phyloP scores from a whole-genome alignment of 768 basidiomycete species.

The Lactarius psammicola region DNA sequence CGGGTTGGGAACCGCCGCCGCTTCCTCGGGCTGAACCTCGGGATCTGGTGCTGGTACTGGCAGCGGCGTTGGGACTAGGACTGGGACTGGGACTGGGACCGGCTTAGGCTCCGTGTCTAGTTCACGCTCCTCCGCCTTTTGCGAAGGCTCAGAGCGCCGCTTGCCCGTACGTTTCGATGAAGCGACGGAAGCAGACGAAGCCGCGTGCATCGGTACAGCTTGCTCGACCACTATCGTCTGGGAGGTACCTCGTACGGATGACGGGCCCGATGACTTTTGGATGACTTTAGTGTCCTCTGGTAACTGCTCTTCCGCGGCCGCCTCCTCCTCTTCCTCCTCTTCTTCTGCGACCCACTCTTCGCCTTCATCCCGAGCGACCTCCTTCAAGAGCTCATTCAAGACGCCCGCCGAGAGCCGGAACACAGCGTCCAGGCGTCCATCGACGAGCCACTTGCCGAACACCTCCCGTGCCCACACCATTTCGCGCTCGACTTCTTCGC shows the following conservation, averaged over 20 bases:
- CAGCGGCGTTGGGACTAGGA: background rate
- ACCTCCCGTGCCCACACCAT: constrained; percentile 27
- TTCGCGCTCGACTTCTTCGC: constrained; percentile 27
- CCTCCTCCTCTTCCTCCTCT: constrained; percentile 13
- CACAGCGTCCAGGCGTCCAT: constrained; percentile 27
- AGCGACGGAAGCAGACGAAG: background rate
- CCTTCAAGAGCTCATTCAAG: constrained; percentile 25
- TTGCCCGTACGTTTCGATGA: constrained; percentile 15
- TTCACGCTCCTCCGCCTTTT: background rate
- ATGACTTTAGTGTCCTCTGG: background rate
- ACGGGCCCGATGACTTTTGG: constrained; percentile 8
- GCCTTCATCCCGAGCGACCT: constrained; percentile 26
- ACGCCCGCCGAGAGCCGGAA: constrained; percentile 24
- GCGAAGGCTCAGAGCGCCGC: constrained; percentile 5
- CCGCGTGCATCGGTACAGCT: background rate
- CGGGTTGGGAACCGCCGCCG: background rate
- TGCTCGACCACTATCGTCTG: constrained; percentile 16
- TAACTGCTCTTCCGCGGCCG: background rate
- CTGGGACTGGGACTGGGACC: background rate
- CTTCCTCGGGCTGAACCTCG: constrained; percentile 4
- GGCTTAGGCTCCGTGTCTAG: background rate
- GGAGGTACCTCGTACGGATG: constrained; percentile 9
- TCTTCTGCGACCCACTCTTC: constrained; percentile 24
- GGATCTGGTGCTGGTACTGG: constrained; percentile 1
- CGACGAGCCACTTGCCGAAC: constrained; percentile 25